Conservation (phyloP, 345 rosid genomes). For the Durio zibethinus region DNA sequence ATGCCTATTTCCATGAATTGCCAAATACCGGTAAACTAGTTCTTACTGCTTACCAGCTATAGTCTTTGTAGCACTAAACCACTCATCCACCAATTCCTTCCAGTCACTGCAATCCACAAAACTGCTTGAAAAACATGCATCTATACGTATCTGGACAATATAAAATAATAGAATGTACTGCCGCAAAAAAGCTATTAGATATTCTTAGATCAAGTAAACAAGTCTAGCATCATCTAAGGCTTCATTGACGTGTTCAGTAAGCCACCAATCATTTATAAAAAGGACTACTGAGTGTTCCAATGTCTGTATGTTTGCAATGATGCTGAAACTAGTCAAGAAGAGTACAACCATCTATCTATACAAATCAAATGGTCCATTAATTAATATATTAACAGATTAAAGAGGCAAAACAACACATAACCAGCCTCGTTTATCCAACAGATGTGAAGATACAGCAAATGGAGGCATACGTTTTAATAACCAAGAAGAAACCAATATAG, state of each 20-base stretch:
- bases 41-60: slow-evolving; percentile 53
- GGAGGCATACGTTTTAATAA: background rate
- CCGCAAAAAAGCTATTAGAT: background rate
- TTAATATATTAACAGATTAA: background rate
- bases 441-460: no score
- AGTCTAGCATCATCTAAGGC: background rate
- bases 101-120: slow-evolving; percentile 51
- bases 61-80: slow-evolving; percentile 60
- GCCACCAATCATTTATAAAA: background rate
- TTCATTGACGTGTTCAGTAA: background rate
- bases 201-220: background rate
- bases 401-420: background rate
- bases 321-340: background rate
- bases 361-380: background rate
- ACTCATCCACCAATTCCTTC: slow-evolving; percentile 88
- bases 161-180: background rate
- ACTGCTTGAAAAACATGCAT: background rate
- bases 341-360: background rate
- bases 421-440: background rate
- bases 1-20: background rate
- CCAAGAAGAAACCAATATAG: background rate
- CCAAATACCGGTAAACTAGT: slow-evolving; percentile 9
- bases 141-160: background rate
- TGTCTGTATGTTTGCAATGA: background rate
- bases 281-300: background rate